Evolutionary conservation across 2,329 filamentous ascomycete genomes (phyloP).

Genomic region (Pyrenochaeta sp.): DNA sequence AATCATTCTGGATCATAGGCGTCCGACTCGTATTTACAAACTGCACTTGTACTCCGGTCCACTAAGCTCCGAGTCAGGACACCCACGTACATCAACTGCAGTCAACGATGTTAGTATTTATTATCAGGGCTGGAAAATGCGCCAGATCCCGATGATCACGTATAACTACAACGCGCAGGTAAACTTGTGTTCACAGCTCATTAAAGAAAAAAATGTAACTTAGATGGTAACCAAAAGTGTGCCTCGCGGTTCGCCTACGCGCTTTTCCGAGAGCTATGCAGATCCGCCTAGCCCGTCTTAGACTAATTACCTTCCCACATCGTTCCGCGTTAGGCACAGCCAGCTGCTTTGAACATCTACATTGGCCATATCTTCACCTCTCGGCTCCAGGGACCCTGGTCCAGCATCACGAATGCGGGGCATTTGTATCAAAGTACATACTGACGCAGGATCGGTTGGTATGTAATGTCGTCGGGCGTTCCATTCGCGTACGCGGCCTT

Average conservation of each 20-base stretch:
- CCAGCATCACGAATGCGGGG: not conserved
- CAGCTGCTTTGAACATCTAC: not conserved
- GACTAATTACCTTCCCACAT: not conserved
- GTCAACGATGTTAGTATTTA: too few relatives aligned
- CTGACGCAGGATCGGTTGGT: not conserved
- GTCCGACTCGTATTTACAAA: too few relatives aligned
- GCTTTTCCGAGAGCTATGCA: not conserved
- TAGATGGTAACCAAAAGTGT: not conserved
- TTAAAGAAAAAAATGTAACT: too few relatives aligned
- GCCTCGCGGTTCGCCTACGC: not conserved
- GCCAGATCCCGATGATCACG: not conserved
- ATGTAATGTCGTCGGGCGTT: not conserved
- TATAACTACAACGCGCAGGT: not conserved
- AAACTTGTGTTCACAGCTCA: not conserved
- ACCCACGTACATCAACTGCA: too few relatives aligned
- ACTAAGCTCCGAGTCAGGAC: too few relatives aligned
- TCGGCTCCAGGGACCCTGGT: not conserved
- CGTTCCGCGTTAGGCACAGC: constrained; percentile 1
- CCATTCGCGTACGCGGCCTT: constrained; percentile 14
- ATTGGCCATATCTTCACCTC: not conserved
- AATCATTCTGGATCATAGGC: too few relatives aligned
- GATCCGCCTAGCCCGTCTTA: not conserved
- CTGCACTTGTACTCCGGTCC: too few relatives aligned
- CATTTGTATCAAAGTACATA: not conserved
- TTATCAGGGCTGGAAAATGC: too few relatives aligned